phyloP scores from a whole-genome alignment of 192 early-diverging fungal genomes.

The Coemansia sp. region DNA sequence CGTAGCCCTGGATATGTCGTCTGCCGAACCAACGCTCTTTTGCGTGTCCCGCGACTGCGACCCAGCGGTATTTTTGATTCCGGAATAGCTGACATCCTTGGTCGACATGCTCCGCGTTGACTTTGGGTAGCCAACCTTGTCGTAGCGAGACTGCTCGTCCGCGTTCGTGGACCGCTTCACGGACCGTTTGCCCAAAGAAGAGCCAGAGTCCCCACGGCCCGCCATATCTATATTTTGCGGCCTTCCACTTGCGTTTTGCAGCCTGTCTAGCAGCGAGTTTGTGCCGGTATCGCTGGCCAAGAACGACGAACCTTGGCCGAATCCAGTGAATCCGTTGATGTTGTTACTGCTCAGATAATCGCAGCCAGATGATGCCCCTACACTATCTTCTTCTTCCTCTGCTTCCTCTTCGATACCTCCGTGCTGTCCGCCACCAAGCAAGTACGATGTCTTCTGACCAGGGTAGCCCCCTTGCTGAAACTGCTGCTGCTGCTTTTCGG shows the following conservation, averaged over 20 bases:
- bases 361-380: neutral
- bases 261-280: conserved; percentile 15
- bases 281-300: conserved; percentile 6
- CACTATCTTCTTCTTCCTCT: neutral
- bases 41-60: conserved; percentile 1
- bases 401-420: neutral
- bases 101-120: conserved; percentile 19
- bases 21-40: neutral
- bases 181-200: conserved; percentile 8
- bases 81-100: neutral
- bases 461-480: conserved; percentile 2
- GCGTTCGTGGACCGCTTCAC: conserved; percentile 22
- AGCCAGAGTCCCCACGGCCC: too few species aligned
- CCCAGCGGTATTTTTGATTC: neutral
- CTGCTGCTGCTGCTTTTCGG: conserved; percentile 6
- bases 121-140: conserved; percentile 37
- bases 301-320: neutral
- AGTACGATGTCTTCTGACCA: neutral
- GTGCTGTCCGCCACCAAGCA: neutral
- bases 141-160: conserved; percentile 26
- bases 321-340: neutral
- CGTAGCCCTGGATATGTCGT: neutral
- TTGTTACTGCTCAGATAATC: conserved; percentile 2
- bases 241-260: conserved; percentile 9
- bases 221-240: conserved; percentile 14